Evolutionary conservation across 1,284 basidiomycete genomes (phyloP).

Genomic region (Ustilago sp.): DNA sequence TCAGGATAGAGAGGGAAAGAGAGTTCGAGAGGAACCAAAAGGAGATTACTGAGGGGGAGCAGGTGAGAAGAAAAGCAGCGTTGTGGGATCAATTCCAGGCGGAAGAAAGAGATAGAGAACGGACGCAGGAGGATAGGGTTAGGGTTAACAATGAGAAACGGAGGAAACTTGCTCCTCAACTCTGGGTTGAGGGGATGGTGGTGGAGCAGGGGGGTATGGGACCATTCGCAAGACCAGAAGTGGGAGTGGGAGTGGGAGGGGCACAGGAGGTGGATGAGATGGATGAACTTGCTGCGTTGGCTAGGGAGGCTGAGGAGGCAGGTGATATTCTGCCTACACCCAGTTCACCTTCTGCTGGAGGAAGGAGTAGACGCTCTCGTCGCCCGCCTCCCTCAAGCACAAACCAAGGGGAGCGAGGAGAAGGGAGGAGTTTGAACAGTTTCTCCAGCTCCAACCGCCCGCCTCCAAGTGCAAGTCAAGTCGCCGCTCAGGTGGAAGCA

Average conservation of each 20-base stretch:
- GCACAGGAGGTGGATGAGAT: slow-evolving; percentile 14
- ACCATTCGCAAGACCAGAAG: slow-evolving; percentile 15
- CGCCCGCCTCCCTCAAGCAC: not conserved
- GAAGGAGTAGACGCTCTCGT: slow-evolving; percentile 1
- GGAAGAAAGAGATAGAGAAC: slow-evolving; percentile 17
- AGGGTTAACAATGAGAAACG: slow-evolving; percentile 18
- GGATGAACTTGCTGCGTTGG: slow-evolving; percentile 42
- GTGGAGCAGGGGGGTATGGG: slow-evolving; percentile 8
- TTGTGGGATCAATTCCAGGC: slow-evolving; percentile 34
- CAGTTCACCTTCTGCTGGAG: not conserved
- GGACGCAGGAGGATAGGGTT: slow-evolving; percentile 12
- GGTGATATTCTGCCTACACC: slow-evolving; percentile 13
- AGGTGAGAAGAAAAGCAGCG: slow-evolving; percentile 29
- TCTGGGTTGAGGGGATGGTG: not conserved
- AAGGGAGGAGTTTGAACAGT: not conserved
- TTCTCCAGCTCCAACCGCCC: slow-evolving; percentile 15
- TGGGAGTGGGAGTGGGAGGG: not conserved
- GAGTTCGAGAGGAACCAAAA: slow-evolving; percentile 6
- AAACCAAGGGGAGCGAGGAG: not conserved
- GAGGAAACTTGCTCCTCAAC: not conserved
- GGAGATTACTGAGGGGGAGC: slow-evolving; percentile 6
- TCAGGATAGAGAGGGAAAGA: slow-evolving; percentile 12
- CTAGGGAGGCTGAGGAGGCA: slow-evolving; percentile 33
- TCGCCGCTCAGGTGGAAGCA: slow-evolving; percentile 22
- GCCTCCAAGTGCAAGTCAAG: slow-evolving; percentile 6